phyloP scores from a whole-genome alignment of 2,329 filamentous ascomycete species.

The Trichoderma sp. region DNA sequence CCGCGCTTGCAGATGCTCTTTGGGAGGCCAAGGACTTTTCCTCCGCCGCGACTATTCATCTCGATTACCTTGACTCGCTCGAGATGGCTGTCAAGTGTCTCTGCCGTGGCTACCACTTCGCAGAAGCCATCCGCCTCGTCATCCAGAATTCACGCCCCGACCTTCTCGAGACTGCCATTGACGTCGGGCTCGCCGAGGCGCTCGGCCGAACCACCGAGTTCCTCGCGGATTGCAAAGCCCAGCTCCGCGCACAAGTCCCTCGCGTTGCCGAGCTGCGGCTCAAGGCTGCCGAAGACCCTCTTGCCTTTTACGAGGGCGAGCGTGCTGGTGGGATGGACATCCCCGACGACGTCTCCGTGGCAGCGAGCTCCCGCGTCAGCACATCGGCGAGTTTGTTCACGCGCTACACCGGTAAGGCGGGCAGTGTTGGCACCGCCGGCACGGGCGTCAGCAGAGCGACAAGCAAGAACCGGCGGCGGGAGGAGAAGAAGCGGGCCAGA shows the following conservation, averaged over 20 bases:
- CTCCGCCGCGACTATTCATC: slow-evolving; percentile 73
- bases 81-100: slow-evolving; percentile 69
- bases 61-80: slow-evolving; percentile 75
- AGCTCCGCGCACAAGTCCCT: slow-evolving; percentile 80
- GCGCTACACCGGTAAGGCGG: slow-evolving; percentile 73
- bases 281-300: slow-evolving; percentile 78
- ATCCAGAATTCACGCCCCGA: slow-evolving; percentile 57
- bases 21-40: slow-evolving; percentile 81
- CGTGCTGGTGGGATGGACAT: slow-evolving; percentile 62
- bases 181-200: slow-evolving; percentile 75
- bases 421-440: slow-evolving; percentile 63
- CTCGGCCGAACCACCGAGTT: slow-evolving; percentile 83
- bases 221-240: slow-evolving; percentile 85
- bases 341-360: slow-evolving; percentile 89
- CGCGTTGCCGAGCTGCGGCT: slow-evolving; percentile 77
- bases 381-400: slow-evolving; percentile 91
- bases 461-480: slow-evolving; percentile 79
- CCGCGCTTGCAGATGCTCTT: slow-evolving; percentile 71
- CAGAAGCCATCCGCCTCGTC: slow-evolving; percentile 79
- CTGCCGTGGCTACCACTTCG: slow-evolving; percentile 84
- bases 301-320: slow-evolving; percentile 85
- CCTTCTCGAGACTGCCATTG: slow-evolving; percentile 67
- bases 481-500: slow-evolving; percentile 91
- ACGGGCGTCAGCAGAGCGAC: slow-evolving; percentile 75
- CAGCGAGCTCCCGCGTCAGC: slow-evolving; percentile 72